Percentiles rank a stretch among this genome's conserved stretches.
phyloP scores from a whole-genome alignment of 345 rosid genomes.

The Melaleuca quinquenervia region DNA sequence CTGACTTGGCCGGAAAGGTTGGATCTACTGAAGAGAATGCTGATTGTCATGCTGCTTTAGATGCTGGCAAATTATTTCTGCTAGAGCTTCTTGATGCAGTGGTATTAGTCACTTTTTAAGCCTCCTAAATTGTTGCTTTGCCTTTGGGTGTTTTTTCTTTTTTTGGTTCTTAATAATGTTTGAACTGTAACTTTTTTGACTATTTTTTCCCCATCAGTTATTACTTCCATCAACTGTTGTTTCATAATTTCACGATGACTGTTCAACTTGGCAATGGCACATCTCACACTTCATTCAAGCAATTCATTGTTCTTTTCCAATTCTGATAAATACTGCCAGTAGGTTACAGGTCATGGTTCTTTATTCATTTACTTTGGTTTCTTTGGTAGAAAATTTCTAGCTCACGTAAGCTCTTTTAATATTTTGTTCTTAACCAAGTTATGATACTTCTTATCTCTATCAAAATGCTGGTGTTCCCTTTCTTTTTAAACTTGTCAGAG shows the following conservation, averaged over 20 bases:
- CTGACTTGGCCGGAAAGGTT: slow-evolving; percentile 36
- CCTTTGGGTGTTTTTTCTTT: not conserved
- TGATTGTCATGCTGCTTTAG: slow-evolving; percentile 39
- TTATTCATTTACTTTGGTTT: not conserved
- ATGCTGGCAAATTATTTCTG: slow-evolving; percentile 76
- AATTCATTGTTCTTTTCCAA: not conserved
- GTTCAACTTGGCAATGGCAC: not conserved
- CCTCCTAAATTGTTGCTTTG: not conserved
- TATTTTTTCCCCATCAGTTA: not conserved
- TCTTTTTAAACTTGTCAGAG: not conserved
- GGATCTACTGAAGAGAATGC: slow-evolving; percentile 34
- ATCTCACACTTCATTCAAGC: not conserved
- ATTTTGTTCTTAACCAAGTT: not conserved
- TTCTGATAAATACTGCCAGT: not conserved
- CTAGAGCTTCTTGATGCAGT: slow-evolving; percentile 77
- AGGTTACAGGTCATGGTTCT: not conserved
- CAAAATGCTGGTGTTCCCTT: not conserved
- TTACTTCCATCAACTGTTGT: not conserved
- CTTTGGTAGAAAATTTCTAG: not conserved
- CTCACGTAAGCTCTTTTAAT: not conserved
- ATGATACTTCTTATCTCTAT: not conserved
- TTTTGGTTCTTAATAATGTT: not conserved
- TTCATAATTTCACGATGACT: not conserved
- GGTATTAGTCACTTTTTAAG: slow-evolving; percentile 30
- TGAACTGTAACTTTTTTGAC: not conserved